Evolutionary conservation across 1,139 yeast genomes (phyloP), one percentile per base, ranked within the genome.

Genomic region (Eremothecium cymbalariae): DNA sequence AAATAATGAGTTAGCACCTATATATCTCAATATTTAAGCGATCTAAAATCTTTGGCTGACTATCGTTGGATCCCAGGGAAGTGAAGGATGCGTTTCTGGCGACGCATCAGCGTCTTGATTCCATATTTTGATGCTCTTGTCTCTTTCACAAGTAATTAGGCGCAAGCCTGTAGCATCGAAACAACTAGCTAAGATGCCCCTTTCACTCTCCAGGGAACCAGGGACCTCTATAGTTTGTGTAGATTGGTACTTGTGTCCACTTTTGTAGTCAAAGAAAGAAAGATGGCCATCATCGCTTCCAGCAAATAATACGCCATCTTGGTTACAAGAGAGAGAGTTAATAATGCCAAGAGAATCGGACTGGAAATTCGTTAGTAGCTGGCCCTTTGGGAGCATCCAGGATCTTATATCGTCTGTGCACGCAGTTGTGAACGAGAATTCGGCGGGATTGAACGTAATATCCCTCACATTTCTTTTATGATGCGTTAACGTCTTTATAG

Each of bases 41-140:
- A n/a, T 34, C 37, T 33, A 55, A 29, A 55, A 50, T 33, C 59
- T 40, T 37, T 53, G 58, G 2, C 50, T 42, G 4, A 47, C 36
- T 28, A 57, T 32, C 18, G 39, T 41, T 18, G 74, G 72, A 33
- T 59, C 58, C 69, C 74, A 70, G 6, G 64, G 63, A 11, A 70
- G 46, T 0, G 71, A 71, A 7, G 76, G 76, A 47, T 68, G 63
- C 0, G 65, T 48, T 28, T 62, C 67, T 25, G 57, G 60, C 0
- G 72, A 67, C 0, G 76, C 74, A 3, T 51, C 51, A 6, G 62
- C 62, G 34, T 65, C 71, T 43, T 74, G 78, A 32, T 68, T 74
- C 95, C 96, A 90, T 1, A 90, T 64, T 55, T 86, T 85, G 32
- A 90, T 74, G 48, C 86, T 79, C 57, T 86, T 88, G 57, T 90